phyloP scores from a whole-genome alignment of 257 asterid species.

The Przewalskia tangutica region DNA sequence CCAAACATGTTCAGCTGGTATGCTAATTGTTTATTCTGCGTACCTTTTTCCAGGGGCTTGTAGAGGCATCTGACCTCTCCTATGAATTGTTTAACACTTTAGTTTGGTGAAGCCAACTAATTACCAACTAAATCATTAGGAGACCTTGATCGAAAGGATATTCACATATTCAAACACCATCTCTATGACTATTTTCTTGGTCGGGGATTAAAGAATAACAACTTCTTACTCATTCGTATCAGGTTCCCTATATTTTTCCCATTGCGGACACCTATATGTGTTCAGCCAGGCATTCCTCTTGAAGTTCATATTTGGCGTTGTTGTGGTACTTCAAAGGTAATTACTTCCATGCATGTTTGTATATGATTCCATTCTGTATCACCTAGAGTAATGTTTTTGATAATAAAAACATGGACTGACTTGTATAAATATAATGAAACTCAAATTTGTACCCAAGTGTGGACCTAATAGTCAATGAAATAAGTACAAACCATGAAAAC shows the following conservation, averaged over 20 bases:
- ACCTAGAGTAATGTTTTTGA: not conserved
- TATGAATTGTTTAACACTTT: not conserved
- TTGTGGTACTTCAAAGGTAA: slow-evolving; percentile 84
- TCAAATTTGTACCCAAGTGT: too few species aligned
- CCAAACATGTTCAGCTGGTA: slow-evolving; percentile 99
- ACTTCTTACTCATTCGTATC: slow-evolving; percentile 9
- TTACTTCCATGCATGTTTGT: not conserved
- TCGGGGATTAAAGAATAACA: not conserved
- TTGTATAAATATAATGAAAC: not conserved
- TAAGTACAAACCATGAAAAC: too few species aligned
- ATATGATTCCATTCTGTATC: not conserved
- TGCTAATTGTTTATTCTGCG: not conserved
- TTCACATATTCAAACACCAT: not conserved
- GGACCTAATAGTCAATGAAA: too few species aligned
- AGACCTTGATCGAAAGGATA: not conserved
- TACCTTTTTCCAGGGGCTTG: not conserved
- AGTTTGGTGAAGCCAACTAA: not conserved
- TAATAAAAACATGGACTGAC: not conserved
- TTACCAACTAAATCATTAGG: not conserved
- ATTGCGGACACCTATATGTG: slow-evolving; percentile 61
- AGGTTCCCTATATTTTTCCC: slow-evolving; percentile 98
- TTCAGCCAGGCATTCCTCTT: slow-evolving; percentile 52
- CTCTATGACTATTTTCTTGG: not conserved
- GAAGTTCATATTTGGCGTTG: slow-evolving; percentile 93
- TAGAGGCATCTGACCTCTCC: not conserved